phyloP scores from a whole-genome alignment of 805 yeast genomes.

The Teunomyces tritomae region DNA sequence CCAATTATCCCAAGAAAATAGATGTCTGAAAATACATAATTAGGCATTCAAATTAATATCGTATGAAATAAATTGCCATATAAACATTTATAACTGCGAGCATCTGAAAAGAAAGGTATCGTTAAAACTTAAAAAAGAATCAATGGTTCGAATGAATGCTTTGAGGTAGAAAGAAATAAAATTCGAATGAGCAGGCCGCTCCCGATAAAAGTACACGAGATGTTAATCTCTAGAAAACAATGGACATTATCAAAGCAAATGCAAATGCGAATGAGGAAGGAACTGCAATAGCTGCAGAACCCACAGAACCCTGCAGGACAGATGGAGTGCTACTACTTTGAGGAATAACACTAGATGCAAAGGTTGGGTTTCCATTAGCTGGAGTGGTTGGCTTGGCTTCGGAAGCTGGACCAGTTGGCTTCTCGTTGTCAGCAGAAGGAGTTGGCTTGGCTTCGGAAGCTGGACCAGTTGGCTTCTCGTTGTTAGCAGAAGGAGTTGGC shows the following conservation, averaged over 20 bases:
- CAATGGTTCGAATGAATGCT: not conserved
- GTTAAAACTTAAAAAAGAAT: not conserved
- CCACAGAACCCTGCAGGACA: not conserved
- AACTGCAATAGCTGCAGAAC: not conserved
- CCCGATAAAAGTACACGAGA: not conserved
- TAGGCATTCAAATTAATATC: no score
- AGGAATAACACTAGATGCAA: not conserved
- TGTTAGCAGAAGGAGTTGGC: not conserved
- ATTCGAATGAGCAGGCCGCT: not conserved
- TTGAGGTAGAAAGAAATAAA: not conserved
- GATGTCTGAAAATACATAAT: no score
- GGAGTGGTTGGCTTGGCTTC: not conserved
- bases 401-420: not conserved
- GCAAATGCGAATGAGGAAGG: not conserved
- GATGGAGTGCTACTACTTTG: not conserved
- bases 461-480: not conserved
- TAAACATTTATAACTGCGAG: no score
- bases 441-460: not conserved
- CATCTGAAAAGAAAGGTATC: not conserved
- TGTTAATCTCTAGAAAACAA: not conserved
- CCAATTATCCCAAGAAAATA: no score
- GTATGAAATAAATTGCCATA: no score
- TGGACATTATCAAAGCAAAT: slow-evolving; percentile 1
- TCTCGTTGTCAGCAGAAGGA: not conserved
- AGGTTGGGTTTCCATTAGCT: not conserved